Evolutionary conservation across 1,284 basidiomycete species (phyloP).

Genomic region (Phellopilus nigrolimitatus): DNA sequence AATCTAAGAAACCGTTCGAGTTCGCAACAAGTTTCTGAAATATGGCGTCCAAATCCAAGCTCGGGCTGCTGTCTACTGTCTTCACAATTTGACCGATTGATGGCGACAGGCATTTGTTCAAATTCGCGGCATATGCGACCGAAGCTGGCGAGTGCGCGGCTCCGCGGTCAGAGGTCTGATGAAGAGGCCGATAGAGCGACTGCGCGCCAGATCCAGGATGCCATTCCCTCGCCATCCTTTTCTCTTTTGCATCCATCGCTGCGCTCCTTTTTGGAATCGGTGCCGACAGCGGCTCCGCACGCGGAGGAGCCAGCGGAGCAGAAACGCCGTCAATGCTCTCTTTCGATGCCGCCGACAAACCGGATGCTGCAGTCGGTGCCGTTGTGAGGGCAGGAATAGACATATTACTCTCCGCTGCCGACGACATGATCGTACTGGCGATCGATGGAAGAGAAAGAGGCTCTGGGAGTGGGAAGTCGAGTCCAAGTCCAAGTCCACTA

Average conservation of each 20-base stretch:
- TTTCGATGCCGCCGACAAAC: constrained; percentile 7
- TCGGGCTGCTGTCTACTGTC: background rate
- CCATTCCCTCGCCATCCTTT: constrained; percentile 19
- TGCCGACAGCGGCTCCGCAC: background rate
- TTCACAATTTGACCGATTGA: constrained; percentile 3
- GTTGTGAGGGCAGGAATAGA: constrained; percentile 16
- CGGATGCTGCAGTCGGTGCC: constrained; percentile 15
- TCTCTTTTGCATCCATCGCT: constrained; percentile 7
- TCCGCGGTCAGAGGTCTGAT: background rate
- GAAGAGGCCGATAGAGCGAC: constrained; percentile 2
- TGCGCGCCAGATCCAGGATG: background rate
- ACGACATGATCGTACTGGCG: constrained; percentile 13
- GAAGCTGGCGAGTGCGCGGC: background rate
- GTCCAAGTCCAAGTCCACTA: constrained; percentile 17
- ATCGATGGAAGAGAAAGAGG: constrained; percentile 19
- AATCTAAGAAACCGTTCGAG: constrained; percentile 5
- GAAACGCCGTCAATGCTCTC: background rate
- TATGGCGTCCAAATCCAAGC: constrained; percentile 11
- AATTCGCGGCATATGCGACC: constrained; percentile 11
- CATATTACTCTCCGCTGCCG: constrained; percentile 4
- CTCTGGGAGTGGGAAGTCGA: constrained; percentile 19
- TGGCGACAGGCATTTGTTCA: constrained; percentile 8
- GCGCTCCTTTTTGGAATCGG: background rate
- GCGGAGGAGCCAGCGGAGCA: background rate
- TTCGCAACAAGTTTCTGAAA: constrained; percentile 11